Conservation (phyloP, 1,139 yeast genomes). For the Waltiozyma sp. region DNA sequence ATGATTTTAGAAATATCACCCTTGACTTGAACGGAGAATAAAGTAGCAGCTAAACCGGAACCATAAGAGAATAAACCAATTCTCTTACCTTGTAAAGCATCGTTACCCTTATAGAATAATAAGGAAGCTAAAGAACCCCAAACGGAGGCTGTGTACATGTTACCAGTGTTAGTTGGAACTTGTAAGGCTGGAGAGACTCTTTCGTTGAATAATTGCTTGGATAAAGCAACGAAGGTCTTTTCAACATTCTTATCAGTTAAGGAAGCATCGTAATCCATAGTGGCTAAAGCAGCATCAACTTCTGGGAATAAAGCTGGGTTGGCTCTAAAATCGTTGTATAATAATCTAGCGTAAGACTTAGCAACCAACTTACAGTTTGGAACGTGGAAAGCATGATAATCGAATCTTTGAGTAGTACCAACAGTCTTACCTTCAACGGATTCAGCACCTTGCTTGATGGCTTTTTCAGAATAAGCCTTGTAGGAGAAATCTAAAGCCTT, state of each 20-base stretch:
- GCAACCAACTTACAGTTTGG: conserved; percentile 95
- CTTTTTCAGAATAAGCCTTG: conserved; percentile 70
- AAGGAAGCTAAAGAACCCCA: conserved; percentile 83
- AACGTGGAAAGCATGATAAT: conserved; percentile 94
- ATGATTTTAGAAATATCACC: conserved; percentile 73
- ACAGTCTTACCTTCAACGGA: conserved; percentile 37
- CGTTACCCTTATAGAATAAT: conserved; percentile 64
- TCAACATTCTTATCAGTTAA: conserved; percentile 74
- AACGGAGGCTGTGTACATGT: conserved; percentile 94
- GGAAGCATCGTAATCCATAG: conserved; percentile 64
- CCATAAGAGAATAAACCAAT: conserved; percentile 94
- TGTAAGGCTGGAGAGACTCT: conserved; percentile 73
- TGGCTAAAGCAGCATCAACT: conserved; percentile 43
- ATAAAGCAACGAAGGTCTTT: conserved; percentile 70
- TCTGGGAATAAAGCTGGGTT: conserved; percentile 56
- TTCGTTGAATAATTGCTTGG: conserved; percentile 59
- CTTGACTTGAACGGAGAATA: conserved; percentile 67
- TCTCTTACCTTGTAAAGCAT: conserved; percentile 69
- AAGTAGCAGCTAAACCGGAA: conserved; percentile 90
- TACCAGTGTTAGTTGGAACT: conserved; percentile 96
- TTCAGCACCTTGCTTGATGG: conserved; percentile 43
- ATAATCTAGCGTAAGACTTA: conserved; percentile 86
- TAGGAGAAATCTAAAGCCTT: conserved; percentile 88
- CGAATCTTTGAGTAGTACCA: conserved; percentile 64
- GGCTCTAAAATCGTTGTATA: conserved; percentile 76